phyloP scores from a whole-genome alignment of 495 filamentous ascomycete species.

The Sphaerosporella brunnea region DNA sequence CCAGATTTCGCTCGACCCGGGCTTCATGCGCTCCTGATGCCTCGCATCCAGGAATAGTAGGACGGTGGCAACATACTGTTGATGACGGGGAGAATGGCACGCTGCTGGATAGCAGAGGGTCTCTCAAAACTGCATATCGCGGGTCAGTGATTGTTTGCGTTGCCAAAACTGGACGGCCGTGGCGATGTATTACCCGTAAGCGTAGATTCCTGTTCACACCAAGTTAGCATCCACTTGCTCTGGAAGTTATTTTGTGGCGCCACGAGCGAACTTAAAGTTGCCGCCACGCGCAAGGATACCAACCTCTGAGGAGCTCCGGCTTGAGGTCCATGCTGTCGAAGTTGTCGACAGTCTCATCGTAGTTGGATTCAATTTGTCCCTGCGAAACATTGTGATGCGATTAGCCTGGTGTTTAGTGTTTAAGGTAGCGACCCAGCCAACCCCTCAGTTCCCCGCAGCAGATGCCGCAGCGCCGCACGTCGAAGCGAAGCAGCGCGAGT shows the following conservation, averaged over 20 bases:
- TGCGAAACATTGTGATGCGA: conserved; percentile 26
- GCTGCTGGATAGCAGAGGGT: conserved; percentile 97
- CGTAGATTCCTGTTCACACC: conserved; percentile 63
- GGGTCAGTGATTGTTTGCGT: conserved; percentile 9
- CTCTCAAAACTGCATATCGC: conserved; percentile 66
- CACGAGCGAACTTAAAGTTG: no score
- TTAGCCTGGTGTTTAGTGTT: neutral
- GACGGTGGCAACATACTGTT: conserved; percentile 73
- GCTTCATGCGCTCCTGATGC: neutral
- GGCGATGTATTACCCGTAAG: conserved; percentile 45
- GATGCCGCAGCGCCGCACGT: neutral
- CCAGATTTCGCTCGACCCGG: neutral
- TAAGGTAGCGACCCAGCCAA: conserved; percentile 12
- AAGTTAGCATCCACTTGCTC: conserved; percentile 5
- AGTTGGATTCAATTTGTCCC: conserved; percentile 98
- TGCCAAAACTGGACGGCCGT: neutral
- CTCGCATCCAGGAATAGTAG: neutral
- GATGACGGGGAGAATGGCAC: conserved; percentile 98
- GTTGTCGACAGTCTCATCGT: conserved; percentile 98
- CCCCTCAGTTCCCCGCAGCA: conserved; percentile 15
- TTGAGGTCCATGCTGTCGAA: conserved; percentile 97
- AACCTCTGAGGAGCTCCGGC: conserved; percentile 90
- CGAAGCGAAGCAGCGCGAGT: neutral
- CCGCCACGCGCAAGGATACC: no score
- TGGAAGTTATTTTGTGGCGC: no score